phyloP scores from a whole-genome alignment of 2,329 filamentous ascomycete species.

The Phialophora expanda region DNA sequence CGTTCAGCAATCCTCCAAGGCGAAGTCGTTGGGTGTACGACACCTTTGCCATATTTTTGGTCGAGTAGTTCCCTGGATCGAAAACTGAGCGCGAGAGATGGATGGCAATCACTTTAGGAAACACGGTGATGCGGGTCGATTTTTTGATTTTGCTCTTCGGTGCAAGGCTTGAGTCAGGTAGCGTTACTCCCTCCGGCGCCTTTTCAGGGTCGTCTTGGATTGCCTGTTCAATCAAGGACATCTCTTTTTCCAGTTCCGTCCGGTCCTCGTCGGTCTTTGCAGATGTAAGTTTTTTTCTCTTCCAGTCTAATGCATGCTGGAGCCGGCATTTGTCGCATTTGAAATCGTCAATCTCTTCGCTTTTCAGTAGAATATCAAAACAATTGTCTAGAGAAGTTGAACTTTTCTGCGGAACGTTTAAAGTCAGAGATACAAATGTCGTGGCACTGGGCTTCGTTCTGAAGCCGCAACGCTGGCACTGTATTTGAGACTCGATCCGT shows the following conservation, averaged over 20 bases:
- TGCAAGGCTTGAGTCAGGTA: slow-evolving; percentile 75
- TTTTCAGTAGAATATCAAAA: slow-evolving; percentile 92
- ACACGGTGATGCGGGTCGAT: slow-evolving; percentile 82
- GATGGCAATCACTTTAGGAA: slow-evolving; percentile 87
- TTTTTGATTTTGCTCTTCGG: slow-evolving; percentile 85
- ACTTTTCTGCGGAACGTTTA: slow-evolving; percentile 84
- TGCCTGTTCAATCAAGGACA: slow-evolving; percentile 69
- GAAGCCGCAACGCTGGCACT: slow-evolving; percentile 88
- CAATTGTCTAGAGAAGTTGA: slow-evolving; percentile 83
- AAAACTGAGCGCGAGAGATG: slow-evolving; percentile 94
- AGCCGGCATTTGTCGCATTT: slow-evolving; percentile 92
- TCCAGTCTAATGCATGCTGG: slow-evolving; percentile 72
- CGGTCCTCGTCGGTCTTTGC: slow-evolving; percentile 61
- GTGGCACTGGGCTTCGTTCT: slow-evolving; percentile 82
- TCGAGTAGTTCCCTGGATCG: slow-evolving; percentile 74
- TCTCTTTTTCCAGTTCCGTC: slow-evolving; percentile 60
- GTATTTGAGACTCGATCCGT: slow-evolving; percentile 88
- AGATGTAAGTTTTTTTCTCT: slow-evolving; percentile 64
- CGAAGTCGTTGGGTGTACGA: slow-evolving; percentile 86
- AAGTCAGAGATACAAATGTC: slow-evolving; percentile 87
- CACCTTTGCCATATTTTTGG: slow-evolving; percentile 94
- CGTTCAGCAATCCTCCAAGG: slow-evolving; percentile 77
- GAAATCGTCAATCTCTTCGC: slow-evolving; percentile 95
- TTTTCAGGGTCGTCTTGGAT: slow-evolving; percentile 82
- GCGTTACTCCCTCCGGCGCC: slow-evolving; percentile 70